Evolutionary conservation across 148 eudicot genomes (phyloP), one percentile per base, ranked within the genome.

Genomic region (Linanthus parryae): DNA sequence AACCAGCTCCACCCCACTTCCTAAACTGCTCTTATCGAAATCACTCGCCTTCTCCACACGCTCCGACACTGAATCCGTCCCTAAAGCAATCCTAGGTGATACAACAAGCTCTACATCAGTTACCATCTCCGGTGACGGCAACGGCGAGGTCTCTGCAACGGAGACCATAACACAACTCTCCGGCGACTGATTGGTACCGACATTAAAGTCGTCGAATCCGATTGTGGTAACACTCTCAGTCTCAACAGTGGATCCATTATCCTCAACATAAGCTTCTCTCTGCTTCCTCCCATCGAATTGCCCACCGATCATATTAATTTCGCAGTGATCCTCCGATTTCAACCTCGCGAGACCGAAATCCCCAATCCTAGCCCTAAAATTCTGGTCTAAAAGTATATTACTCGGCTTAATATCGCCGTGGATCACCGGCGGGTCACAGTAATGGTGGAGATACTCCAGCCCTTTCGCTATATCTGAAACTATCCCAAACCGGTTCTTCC

Each of bases 371-470:
- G 96, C 94, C 33, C 54, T 42, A 52, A 87, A 87, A 46, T 58
- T 17, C 18, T 16, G 56, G 67, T 87, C 94, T 54, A 92, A 57
- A 28, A 92, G 50, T 2, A 92, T 61, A 68, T 92, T 92, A 69
- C 99, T 92, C 8, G 99, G 96, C 65, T 92, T 92, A 19, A 92
- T 67, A 74, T 92, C 99, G 8, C 99, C 99, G 25, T 92, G 99
- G 58, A 92, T 75, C 5, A 87, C 67, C 26, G 84, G 78, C 2
- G 88, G 96, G 58, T 71, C 78, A 33, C 99, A 92, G 24, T 36
- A 46, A 40, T 84, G 85, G 59, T 92, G 99, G 54, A 92, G 65
- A 59, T 68, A 84, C 8, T 81, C 76, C 10, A 92, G 57, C 26
- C 85, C 96, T 54, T 50, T 70, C 2, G 99, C 96, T 2, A 92